Conservation (phyloP, 495 filamentous ascomycete species). For the Penicilliopsis zonata region DNA sequence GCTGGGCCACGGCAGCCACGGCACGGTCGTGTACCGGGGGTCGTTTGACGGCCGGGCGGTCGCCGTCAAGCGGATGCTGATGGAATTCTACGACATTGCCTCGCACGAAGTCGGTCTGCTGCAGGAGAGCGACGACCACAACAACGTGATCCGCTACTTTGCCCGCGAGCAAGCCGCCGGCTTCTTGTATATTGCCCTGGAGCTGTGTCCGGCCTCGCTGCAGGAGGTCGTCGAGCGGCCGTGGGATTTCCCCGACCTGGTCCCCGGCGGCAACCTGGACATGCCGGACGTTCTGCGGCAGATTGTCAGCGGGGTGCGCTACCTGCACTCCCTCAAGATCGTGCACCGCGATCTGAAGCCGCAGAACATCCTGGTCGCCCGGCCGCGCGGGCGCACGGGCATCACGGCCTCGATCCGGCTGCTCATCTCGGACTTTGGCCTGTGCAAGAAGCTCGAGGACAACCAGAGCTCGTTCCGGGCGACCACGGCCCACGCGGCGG, state of each 20-base stretch:
- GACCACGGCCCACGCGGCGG: slow-evolving; percentile 85
- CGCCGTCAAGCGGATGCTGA: slow-evolving; percentile 92
- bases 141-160: slow-evolving; percentile 93
- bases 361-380: slow-evolving; percentile 83
- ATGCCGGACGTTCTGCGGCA: slow-evolving; percentile 63
- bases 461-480: slow-evolving; percentile 90
- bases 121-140: slow-evolving; percentile 88
- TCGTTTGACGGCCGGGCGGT: slow-evolving; percentile 83
- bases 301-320: slow-evolving; percentile 73
- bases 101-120: slow-evolving; percentile 84
- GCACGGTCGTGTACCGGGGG: slow-evolving; percentile 77
- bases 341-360: slow-evolving; percentile 96
- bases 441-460: slow-evolving; percentile 96
- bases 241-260: slow-evolving; percentile 43
- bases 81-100: slow-evolving; percentile 89
- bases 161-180: slow-evolving; percentile 75
- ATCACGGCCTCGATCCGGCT: slow-evolving; percentile 45
- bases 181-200: slow-evolving; percentile 95
- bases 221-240: slow-evolving; percentile 77
- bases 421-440: slow-evolving; percentile 91
- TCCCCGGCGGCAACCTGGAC: slow-evolving; percentile 38
- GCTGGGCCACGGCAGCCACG: slow-evolving; percentile 72
- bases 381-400: slow-evolving; percentile 27
- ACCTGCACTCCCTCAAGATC: slow-evolving; percentile 85
- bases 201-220: slow-evolving; percentile 88